phyloP scores from a whole-genome alignment of 139 green algal species.

The Pseudopediastrum boryanum region DNA sequence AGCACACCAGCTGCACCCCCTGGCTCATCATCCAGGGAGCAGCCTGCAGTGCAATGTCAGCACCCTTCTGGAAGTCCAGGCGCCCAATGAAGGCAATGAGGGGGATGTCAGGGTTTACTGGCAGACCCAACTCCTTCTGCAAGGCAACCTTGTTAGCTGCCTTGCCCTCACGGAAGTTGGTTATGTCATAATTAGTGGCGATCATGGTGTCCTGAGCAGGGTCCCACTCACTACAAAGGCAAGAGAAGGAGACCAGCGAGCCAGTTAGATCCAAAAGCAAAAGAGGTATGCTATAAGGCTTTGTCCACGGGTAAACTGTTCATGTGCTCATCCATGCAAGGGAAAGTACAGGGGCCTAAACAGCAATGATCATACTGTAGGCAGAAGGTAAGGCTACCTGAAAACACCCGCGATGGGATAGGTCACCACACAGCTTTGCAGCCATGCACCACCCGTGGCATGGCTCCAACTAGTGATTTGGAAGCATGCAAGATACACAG shows the following conservation, averaged over 20 bases:
- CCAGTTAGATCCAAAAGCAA: neutral
- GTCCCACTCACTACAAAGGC: conserved; percentile 69
- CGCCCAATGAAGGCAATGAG: conserved; percentile 83
- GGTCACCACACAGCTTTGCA: no score
- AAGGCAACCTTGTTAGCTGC: conserved; percentile 70
- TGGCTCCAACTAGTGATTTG: no score
- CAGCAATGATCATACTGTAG: no score
- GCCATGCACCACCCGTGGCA: no score
- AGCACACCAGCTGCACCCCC: conserved; percentile 77
- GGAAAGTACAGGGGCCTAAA: no score
- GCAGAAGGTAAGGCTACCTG: no score
- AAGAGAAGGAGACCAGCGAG: no score
- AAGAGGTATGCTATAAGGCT: no score
- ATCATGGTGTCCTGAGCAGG: conserved; percentile 69
- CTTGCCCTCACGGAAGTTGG: conserved; percentile 69
- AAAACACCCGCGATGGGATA: no score
- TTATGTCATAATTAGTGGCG: conserved; percentile 55
- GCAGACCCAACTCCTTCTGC: conserved; percentile 76
- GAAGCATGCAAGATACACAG: no score
- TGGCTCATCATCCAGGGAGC: conserved; percentile 52
- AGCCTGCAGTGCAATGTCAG: conserved; percentile 73
- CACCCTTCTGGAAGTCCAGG: conserved; percentile 84
- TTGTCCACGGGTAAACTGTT: no score
- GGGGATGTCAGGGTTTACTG: conserved; percentile 57
- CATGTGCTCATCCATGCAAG: no score